A percentile compares a stretch with the other conserved stretches of the same genome.
Conservation (phyloP, 768 basidiomycete species). For the Mycena metata region DNA sequence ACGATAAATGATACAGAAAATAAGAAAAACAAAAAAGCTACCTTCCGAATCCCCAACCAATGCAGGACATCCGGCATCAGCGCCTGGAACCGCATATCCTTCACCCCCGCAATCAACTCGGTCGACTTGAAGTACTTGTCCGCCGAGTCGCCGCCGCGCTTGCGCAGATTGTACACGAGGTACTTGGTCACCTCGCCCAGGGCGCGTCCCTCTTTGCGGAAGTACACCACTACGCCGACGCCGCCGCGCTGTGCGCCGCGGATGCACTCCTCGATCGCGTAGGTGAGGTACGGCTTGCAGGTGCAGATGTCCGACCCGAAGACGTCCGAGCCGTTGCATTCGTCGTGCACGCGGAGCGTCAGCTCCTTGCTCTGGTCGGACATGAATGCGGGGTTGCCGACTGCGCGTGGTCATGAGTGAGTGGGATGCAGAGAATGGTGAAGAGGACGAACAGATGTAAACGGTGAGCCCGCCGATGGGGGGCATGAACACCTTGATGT, state of each 20-base stretch:
- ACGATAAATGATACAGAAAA: background rate
- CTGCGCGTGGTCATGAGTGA: conserved; percentile 50
- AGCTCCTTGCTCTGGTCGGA: conserved; percentile 83
- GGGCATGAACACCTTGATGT: conserved; percentile 95
- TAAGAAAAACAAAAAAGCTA: background rate
- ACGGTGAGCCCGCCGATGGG: conserved; percentile 94
- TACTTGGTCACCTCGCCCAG: conserved; percentile 96
- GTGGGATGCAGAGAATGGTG: background rate
- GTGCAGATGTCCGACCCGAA: conserved; percentile 95
- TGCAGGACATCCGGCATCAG: conserved; percentile 97
- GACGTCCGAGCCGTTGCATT: conserved; percentile 97
- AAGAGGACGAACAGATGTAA: conserved; percentile 79
- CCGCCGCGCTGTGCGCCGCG: conserved; percentile 81
- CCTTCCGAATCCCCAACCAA: conserved; percentile 91
- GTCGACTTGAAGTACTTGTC: conserved; percentile 96
- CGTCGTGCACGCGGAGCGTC: conserved; percentile 93
- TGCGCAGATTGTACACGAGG: conserved; percentile 96
- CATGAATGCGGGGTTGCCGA: conserved; percentile 86
- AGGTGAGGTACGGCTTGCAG: conserved; percentile 93
- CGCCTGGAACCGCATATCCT: conserved; percentile 95
- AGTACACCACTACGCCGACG: conserved; percentile 94
- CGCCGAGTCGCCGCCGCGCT: conserved; percentile 93
- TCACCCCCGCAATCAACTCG: conserved; percentile 93
- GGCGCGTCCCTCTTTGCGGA: conserved; percentile 94
- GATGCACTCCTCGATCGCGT: conserved; percentile 95